Evolutionary conservation across 345 rosid species (phyloP).

Genomic region (Noccaea bulbosa): DNA sequence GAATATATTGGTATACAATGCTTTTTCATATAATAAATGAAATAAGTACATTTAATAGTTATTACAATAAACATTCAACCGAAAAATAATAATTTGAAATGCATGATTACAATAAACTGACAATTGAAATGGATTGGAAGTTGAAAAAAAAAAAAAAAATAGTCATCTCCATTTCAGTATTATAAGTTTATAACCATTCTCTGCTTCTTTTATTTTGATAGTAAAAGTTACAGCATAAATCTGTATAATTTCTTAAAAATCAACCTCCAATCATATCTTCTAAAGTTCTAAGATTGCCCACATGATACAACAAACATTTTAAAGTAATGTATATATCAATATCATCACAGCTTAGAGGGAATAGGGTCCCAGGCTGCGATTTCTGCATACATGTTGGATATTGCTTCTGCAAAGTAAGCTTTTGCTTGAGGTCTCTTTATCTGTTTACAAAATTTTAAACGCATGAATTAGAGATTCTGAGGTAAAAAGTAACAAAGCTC

Average conservation of each 20-base stretch:
- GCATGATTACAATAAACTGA: too few relatives aligned
- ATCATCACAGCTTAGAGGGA: slow-evolving; percentile 41
- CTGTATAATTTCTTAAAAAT: neutral
- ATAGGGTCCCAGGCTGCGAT: slow-evolving; percentile 48
- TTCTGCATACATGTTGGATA: slow-evolving; percentile 69
- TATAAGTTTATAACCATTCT: neutral
- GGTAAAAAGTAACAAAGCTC: slow-evolving; percentile 1
- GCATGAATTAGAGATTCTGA: slow-evolving; percentile 11
- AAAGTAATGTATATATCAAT: neutral
- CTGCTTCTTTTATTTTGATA: neutral
- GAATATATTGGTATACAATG: too few relatives aligned
- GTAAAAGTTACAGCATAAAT: slow-evolving; percentile 8
- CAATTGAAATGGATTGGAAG: too few relatives aligned
- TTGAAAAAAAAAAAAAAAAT: too few relatives aligned
- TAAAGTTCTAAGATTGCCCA: neutral
- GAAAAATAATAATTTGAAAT: too few relatives aligned
- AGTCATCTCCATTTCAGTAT: neutral
- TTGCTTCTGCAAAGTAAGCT: slow-evolving; percentile 64
- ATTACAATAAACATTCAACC: too few relatives aligned
- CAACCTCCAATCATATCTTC: slow-evolving; percentile 26
- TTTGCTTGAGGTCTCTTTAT: slow-evolving; percentile 88
- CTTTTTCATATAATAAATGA: too few relatives aligned
- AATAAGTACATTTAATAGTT: too few relatives aligned
- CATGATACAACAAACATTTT: slow-evolving; percentile 10
- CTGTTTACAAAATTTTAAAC: slow-evolving; percentile 43